Conservation (phyloP, 768 basidiomycete genomes). For the Tylopilus sp. region DNA sequence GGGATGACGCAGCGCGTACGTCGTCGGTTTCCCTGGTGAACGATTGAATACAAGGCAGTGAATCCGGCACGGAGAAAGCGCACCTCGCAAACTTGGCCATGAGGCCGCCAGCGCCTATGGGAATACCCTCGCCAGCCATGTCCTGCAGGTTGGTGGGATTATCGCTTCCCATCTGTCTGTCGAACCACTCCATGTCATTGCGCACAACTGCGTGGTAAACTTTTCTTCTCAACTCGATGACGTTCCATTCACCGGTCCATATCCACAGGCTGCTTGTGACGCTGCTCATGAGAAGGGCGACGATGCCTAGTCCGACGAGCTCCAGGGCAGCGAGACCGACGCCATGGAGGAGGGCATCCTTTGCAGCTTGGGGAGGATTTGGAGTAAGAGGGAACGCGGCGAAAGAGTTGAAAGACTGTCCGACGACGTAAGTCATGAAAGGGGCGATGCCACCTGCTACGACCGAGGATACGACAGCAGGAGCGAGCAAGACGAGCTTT, state of each 20-base stretch:
- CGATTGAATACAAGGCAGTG: slow-evolving; percentile 4
- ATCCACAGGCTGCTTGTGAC: slow-evolving; percentile 82
- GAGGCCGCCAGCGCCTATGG: slow-evolving; percentile 80
- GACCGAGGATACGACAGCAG: slow-evolving; percentile 60
- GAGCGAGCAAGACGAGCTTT: slow-evolving; percentile 52
- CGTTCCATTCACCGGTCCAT: slow-evolving; percentile 79
- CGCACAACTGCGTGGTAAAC: slow-evolving; percentile 46
- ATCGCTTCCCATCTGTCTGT: slow-evolving; percentile 66
- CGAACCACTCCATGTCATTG: slow-evolving; percentile 90
- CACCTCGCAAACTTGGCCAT: slow-evolving; percentile 92
- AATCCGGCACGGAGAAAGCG: not conserved
- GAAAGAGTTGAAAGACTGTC: slow-evolving; percentile 73
- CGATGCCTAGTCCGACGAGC: slow-evolving; percentile 62
- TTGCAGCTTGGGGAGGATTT: slow-evolving; percentile 39
- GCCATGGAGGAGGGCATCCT: slow-evolving; percentile 49
- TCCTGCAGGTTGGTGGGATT: slow-evolving; percentile 38
- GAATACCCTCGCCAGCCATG: slow-evolving; percentile 39
- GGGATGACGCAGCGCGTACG: slow-evolving; percentile 79
- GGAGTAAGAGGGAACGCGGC: slow-evolving; percentile 49
- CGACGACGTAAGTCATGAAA: slow-evolving; percentile 82
- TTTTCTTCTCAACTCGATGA: slow-evolving; percentile 44
- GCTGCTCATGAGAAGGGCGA: slow-evolving; percentile 68
- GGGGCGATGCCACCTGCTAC: slow-evolving; percentile 71
- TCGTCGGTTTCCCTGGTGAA: slow-evolving; percentile 85
- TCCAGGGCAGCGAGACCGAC: slow-evolving; percentile 62